phyloP scores from a whole-genome alignment of 2,329 filamentous ascomycete species.

The Microthyrium microscopicum region DNA sequence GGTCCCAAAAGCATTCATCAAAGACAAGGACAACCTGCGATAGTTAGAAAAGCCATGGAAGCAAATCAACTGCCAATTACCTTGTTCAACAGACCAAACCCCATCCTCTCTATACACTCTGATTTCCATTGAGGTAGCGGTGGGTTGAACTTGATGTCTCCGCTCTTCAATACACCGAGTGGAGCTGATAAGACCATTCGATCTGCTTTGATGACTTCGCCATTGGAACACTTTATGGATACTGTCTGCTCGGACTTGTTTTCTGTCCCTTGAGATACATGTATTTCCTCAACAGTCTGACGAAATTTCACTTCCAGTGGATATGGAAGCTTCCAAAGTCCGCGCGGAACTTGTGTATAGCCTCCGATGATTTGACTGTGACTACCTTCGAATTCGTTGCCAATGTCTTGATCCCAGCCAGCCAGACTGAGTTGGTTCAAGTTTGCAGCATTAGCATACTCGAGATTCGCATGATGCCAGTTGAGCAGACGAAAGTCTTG shows the following conservation, averaged over 20 bases:
- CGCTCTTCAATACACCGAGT: constrained; percentile 79
- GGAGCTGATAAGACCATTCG: constrained; percentile 81
- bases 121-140: constrained; percentile 76
- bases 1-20: constrained; percentile 79
- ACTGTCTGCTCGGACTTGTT: constrained; percentile 26
- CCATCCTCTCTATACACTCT: constrained; percentile 64
- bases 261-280: constrained; percentile 13
- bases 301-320: constrained; percentile 62
- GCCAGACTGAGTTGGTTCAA: constrained; percentile 73
- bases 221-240: constrained; percentile 59
- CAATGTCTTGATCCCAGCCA: constrained; percentile 93
- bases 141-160: constrained; percentile 69
- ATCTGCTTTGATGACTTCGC: constrained; percentile 64
- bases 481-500: constrained; percentile 85
- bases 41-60: constrained; percentile 1
- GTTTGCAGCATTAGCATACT: constrained; percentile 91
- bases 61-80: constrained; percentile 19
- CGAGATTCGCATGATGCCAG: constrained; percentile 96
- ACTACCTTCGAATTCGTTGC: constrained; percentile 91
- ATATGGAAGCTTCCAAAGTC: constrained; percentile 60
- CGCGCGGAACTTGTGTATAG: constrained; percentile 84
- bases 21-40: constrained; percentile 63
- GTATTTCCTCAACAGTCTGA: constrained; percentile 36
- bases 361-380: constrained; percentile 89
- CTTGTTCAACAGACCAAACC: constrained; percentile 91